phyloP scores from a whole-genome alignment of 2,329 filamentous ascomycete species.

The Cercospora sp. region DNA sequence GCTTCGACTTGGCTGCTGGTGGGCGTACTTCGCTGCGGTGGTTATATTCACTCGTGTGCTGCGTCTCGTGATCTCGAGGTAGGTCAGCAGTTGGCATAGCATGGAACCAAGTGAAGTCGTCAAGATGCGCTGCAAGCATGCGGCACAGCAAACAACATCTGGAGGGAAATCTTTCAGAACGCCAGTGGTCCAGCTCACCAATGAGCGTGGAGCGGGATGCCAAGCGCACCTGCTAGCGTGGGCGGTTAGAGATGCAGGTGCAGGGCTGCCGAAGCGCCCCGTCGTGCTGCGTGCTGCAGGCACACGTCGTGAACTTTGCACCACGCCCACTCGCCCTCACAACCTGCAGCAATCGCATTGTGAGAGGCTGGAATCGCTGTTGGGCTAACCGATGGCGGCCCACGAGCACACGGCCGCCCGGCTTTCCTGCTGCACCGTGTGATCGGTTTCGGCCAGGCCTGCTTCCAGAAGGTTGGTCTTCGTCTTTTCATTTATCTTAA shows the following conservation, averaged over 20 bases:
- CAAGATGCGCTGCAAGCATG: constrained; percentile 1
- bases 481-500: not conserved
- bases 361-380: constrained; percentile 23
- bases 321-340: constrained; percentile 18
- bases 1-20: constrained; percentile 11
- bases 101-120: not conserved
- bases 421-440: constrained; percentile 10
- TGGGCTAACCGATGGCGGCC: constrained; percentile 12
- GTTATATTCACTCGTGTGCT: not conserved
- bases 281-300: constrained; percentile 17
- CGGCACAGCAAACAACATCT: constrained; percentile 4
- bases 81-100: not conserved
- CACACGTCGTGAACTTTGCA: constrained; percentile 21
- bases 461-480: constrained; percentile 17
- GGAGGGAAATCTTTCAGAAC: not conserved
- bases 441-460: constrained; percentile 9
- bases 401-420: constrained; percentile 17
- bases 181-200: not conserved
- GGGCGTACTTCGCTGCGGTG: not conserved
- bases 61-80: not conserved
- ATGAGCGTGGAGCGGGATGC: constrained; percentile 18
- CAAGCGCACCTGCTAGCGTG: constrained; percentile 22
- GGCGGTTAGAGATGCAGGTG: constrained; percentile 24
- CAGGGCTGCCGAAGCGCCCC: constrained; percentile 10
- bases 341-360: constrained; percentile 13